Base-by-base conservation (phyloP, 306 rosid genomes). In the Pyrus pyrifolia region DNA sequence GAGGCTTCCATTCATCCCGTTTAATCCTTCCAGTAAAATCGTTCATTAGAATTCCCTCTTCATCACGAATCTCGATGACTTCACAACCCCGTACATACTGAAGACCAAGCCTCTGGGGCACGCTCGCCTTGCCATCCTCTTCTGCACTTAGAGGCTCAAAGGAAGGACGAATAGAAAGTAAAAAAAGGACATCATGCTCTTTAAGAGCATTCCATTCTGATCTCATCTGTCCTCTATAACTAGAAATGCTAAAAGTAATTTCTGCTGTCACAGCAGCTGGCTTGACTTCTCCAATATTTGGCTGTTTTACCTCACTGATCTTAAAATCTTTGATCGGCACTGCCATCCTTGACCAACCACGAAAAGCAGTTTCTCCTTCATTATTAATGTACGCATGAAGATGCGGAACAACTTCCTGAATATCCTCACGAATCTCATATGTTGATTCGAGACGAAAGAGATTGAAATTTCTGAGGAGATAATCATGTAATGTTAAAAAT, bases 261-360 rank as follows among this genome's bases (percentile, higher is more conserved):
- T 89, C 84, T 31, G 99, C 97, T 27, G 96, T 92, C 81, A 95
- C 97, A 40, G 99, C 87, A 53, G 99, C 64, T 74, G 97, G 99
- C 81, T 95, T 95, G 77, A 92, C 97, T 88, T 95, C 99, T 77
- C 99, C 99, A 74, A 95, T 95, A 85, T 95, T 95, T 70, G 97
- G 99, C 79, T 92, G 97, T 73, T 92, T 95, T 25, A 95, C 91
- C 88, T 86, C 96, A 38, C 87, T 64, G 73, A 95, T 87, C 89
- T 79, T 95, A 82, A 91, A 95, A 81, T 95, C 88, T 79, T 86
- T 90, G 80, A 91, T 81, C 49, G 97, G 99, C 68, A 92, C 97
- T 72, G 91, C 99, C 99, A 95, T 95, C 86, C 99, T 92, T 49
- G 99, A 95, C 99, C 99, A 95, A 73, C 99, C 99, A 45, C 97